Conservation (phyloP, 208 protist species). For the Leishmania tropica region DNA sequence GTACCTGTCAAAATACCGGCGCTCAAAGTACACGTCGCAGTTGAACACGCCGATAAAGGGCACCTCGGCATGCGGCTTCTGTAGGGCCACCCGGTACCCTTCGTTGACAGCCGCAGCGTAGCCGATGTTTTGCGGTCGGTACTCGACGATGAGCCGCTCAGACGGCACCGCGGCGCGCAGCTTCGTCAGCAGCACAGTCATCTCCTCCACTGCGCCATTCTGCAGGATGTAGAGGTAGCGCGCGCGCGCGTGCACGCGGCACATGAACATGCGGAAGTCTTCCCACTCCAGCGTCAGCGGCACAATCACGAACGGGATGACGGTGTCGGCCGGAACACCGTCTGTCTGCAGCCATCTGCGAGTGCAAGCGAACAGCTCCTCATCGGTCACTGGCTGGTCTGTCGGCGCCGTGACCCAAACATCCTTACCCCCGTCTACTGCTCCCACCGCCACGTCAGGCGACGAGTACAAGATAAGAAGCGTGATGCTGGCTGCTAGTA, state of each 20-base stretch:
- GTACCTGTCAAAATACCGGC: slow-evolving; percentile 12
- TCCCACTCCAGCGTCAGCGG: slow-evolving; percentile 16
- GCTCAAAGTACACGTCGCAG: slow-evolving; percentile 22
- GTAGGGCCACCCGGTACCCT: slow-evolving; percentile 20
- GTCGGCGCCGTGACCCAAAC: slow-evolving; percentile 9
- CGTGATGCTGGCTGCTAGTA: neutral
- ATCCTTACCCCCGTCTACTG: neutral
- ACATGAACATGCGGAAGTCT: slow-evolving; percentile 23
- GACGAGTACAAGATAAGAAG: neutral
- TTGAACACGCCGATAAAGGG: slow-evolving; percentile 29
- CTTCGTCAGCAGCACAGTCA: slow-evolving; percentile 2
- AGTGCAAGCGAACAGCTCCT: slow-evolving; percentile 7
- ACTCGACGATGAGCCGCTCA: slow-evolving; percentile 9
- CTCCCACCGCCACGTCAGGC: neutral
- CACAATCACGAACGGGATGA: slow-evolving; percentile 25
- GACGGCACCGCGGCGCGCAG: slow-evolving; percentile 9
- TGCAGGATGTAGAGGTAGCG: slow-evolving; percentile 23
- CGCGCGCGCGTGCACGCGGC: slow-evolving; percentile 17
- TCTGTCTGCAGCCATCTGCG: slow-evolving; percentile 19
- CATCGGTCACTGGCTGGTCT: slow-evolving; percentile 4
- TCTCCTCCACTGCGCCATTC: slow-evolving; percentile 23
- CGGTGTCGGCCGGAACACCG: slow-evolving; percentile 4
- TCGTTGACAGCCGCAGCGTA: slow-evolving; percentile 27
- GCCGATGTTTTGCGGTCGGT: slow-evolving; percentile 15
- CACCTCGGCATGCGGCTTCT: slow-evolving; percentile 21